These are phyloP conservation scores for Rhododendron williamsianum DNA, from an alignment of 148 eudicot species.

Conservation along the genomic window DNA sequence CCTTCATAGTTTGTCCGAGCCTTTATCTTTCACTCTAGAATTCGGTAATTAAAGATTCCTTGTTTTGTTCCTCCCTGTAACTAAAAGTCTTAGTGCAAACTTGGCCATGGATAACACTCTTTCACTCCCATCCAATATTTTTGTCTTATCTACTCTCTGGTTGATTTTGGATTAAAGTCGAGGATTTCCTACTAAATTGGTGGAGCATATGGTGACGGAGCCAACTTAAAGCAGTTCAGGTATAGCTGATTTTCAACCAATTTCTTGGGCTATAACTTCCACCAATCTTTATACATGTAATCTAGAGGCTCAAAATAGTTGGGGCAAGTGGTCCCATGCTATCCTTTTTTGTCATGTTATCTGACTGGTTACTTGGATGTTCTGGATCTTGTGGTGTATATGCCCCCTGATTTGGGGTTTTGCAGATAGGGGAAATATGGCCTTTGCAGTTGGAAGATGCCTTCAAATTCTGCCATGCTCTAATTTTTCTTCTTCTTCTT, in stretches of 20 bases:
- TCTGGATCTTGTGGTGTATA: constrained; percentile 18
- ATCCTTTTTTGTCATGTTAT: constrained; percentile 19
- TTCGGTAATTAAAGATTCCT: background rate
- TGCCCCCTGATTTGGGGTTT: background rate
- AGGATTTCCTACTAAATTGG: background rate
- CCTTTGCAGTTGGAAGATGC: constrained; percentile 34
- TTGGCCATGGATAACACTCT: background rate
- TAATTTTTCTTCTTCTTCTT: background rate
- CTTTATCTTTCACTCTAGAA: background rate
- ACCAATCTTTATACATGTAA: background rate
- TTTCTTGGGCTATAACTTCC: background rate
- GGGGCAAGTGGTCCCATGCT: constrained; percentile 35
- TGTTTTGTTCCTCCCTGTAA: background rate
- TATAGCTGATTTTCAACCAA: background rate
- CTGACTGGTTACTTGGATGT: background rate
- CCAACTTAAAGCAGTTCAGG: background rate
- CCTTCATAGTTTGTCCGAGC: background rate
- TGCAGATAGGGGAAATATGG: constrained; percentile 32
- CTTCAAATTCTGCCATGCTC: constrained; percentile 36
- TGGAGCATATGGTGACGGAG: background rate
- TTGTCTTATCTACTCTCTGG: background rate
- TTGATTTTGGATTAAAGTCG: background rate
- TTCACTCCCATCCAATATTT: background rate
- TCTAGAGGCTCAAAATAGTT: constrained; percentile 20
- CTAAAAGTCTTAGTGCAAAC: background rate